Evolutionary conservation across 2,329 filamentous ascomycete species (phyloP).

Genomic region (Fusarium zealandicum): DNA sequence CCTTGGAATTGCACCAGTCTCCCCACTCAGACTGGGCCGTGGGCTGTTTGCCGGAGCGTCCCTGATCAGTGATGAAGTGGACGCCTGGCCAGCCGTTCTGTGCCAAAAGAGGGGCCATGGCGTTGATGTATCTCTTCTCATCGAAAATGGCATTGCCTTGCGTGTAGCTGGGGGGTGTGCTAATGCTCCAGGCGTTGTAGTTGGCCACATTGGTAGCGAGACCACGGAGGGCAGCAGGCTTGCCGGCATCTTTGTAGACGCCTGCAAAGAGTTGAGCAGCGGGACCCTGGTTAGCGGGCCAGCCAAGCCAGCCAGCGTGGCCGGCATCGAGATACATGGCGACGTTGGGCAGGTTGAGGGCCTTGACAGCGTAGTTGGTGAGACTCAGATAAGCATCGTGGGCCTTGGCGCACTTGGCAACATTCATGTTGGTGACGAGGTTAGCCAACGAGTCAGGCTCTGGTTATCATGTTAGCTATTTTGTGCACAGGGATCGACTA

Average conservation of each 20-base stretch:
- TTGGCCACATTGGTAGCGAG: slow-evolving; percentile 66
- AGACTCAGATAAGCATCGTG: slow-evolving; percentile 57
- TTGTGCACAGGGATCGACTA: fast-evolving
- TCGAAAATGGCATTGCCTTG: slow-evolving; percentile 59
- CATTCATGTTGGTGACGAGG: slow-evolving; percentile 62
- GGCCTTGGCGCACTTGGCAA: slow-evolving; percentile 58
- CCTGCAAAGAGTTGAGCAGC: slow-evolving; percentile 56
- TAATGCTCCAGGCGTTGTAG: slow-evolving; percentile 60
- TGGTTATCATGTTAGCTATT: slow-evolving; percentile 23
- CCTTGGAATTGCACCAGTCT: slow-evolving; percentile 72
- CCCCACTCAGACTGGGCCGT: slow-evolving; percentile 68
- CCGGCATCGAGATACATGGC: slow-evolving; percentile 66
- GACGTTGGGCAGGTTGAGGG: slow-evolving; percentile 63
- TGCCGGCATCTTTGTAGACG: slow-evolving; percentile 59
- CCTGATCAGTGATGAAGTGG: slow-evolving; percentile 59
- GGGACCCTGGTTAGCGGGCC: slow-evolving; percentile 60
- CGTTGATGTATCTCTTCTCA: slow-evolving; percentile 64
- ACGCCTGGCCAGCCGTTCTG: slow-evolving; percentile 52
- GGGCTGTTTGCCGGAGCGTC: slow-evolving; percentile 65
- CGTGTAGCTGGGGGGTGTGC: slow-evolving; percentile 55
- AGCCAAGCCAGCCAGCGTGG: slow-evolving; percentile 66
- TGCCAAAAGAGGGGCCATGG: slow-evolving; percentile 69
- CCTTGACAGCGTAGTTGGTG: slow-evolving; percentile 58
- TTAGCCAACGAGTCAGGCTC: slow-evolving; percentile 67
- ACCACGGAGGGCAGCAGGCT: slow-evolving; percentile 58